These are phyloP conservation scores for Hansfordia pulvinata DNA, from an alignment of 2,329 filamentous ascomycete genomes.

Conservation along the genomic window DNA sequence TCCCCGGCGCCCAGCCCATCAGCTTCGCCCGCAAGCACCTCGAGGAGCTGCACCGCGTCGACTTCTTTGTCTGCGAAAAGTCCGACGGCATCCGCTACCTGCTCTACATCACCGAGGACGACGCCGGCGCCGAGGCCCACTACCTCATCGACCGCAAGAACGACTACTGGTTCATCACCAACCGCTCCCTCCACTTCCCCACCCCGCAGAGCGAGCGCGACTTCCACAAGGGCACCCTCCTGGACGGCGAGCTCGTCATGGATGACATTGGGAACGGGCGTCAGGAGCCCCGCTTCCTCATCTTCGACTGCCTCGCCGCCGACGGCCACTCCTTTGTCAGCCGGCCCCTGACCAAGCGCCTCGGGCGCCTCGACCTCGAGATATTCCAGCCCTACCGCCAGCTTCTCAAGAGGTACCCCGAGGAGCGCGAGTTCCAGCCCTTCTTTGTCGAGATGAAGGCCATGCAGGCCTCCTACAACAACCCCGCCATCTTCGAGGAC, in stretches of 20 bases:
- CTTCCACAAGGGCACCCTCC: conserved; percentile 69
- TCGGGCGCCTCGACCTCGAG: conserved; percentile 72
- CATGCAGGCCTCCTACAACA: conserved; percentile 79
- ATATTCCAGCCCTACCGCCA: conserved; percentile 59
- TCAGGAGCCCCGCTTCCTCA: conserved; percentile 66
- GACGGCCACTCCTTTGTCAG: conserved; percentile 65
- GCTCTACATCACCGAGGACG: conserved; percentile 69
- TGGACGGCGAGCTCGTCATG: conserved; percentile 88
- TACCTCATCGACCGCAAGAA: conserved; percentile 97
- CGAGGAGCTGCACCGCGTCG: conserved; percentile 63
- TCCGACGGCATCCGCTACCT: conserved; percentile 92
- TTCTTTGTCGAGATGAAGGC: conserved; percentile 81
- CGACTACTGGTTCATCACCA: conserved; percentile 79
- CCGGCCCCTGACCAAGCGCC: conserved; percentile 72
- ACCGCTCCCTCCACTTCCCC: conserved; percentile 65
- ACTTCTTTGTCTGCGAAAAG: conserved; percentile 98
- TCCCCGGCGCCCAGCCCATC: conserved; percentile 89
- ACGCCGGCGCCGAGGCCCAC: conserved; percentile 51
- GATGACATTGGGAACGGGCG: conserved; percentile 59
- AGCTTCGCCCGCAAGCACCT: conserved; percentile 77
- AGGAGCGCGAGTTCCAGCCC: conserved; percentile 55
- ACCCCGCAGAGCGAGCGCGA: conserved; percentile 45
- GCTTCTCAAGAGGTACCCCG: conserved; percentile 50
- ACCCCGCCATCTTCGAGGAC: conserved; percentile 83
- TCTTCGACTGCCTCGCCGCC: conserved; percentile 84